Evolutionary conservation across 495 filamentous ascomycete species (phyloP).

Genomic region (Ascobolus immersus): DNA sequence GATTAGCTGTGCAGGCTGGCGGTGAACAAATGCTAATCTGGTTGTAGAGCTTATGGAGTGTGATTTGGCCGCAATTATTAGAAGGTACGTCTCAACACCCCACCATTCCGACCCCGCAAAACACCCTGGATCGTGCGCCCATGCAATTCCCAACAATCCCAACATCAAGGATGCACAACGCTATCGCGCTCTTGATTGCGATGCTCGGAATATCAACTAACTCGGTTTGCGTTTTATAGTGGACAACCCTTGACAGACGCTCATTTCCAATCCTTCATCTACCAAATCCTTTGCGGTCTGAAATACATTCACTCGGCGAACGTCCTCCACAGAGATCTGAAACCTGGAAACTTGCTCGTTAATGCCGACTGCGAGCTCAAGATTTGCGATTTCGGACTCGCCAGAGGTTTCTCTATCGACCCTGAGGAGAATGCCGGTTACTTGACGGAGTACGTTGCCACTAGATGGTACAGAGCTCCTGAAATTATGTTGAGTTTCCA

Average conservation of each 20-base stretch:
- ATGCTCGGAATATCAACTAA: constrained; percentile 6
- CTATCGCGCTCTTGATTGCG: too few species aligned
- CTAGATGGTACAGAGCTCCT: constrained; percentile 92
- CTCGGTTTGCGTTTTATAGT: constrained; percentile 21
- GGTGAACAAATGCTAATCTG: constrained; percentile 6
- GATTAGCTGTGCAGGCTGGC: not conserved
- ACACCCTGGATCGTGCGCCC: not conserved
- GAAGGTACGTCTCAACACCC: constrained; percentile 17
- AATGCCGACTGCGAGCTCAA: constrained; percentile 98
- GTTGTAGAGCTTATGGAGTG: constrained; percentile 88
- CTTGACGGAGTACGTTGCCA: constrained; percentile 98
- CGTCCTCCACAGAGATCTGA: constrained; percentile 84
- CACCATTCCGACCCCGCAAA: not conserved
- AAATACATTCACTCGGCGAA: constrained; percentile 99
- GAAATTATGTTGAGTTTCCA: constrained; percentile 99
- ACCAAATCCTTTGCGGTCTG: constrained; percentile 80
- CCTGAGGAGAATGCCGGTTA: constrained; percentile 97
- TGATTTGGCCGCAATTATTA: constrained; percentile 91
- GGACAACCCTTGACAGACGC: constrained; percentile 90
- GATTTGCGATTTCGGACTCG: constrained; percentile 94
- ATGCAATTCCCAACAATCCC: too few species aligned
- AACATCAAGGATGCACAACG: too few species aligned
- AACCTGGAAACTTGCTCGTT: constrained; percentile 87
- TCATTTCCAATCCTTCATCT: constrained; percentile 86
- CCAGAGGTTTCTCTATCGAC: constrained; percentile 85